Base-by-base conservation (phyloP, 1,139 yeast genomes). In the Geotrichum siamense region DNA sequence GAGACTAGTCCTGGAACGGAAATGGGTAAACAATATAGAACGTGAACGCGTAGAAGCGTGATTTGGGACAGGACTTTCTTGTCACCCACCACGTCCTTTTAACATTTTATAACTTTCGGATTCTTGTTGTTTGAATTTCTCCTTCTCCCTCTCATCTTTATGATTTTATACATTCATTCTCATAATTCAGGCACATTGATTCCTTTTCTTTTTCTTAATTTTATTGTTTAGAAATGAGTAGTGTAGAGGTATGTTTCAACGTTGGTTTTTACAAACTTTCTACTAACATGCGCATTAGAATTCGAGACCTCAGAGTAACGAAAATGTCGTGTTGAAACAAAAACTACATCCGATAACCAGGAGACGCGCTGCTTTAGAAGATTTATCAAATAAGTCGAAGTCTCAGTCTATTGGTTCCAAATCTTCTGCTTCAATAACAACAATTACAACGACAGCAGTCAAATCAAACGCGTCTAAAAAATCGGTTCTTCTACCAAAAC, bases 341-440 rank as follows among this genome's bases (percentile, higher is more conserved):
- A 29, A 38, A 37, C 47, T n/a, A 43, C 47, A 17, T 27, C 39
- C 26, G 30, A 22, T 19, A 15, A 35, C 28, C 36, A 25, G 37
- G 25, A 47, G 31, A 34, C 37, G 45, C 21, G 45, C 45, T 15
- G 45, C 38, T 16, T 36, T 42, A 8, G 45, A 32, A 9, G 45
- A 42, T 15, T 28, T 42, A 12, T 36, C 41, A 10, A 42, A 42
- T 16, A 29, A 35, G 5, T 25, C 41, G 1, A 42, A 20, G 12
- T 30, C 34, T 5, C 34, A 30, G 16, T 21, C 34, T 30, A 19
- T 10, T 16, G 17, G 34, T n/a, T 15, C 8, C 19, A 30, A 30
- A n/a, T 12, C 34, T 5, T 4, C 5, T 21, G 17, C 10, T 17
- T 16, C 10, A 10, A 16, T 10, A 8, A 28, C 8, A 5, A 9